Conservation (phyloP, 1,284 basidiomycete genomes). For the Lignosus rhinocerotis region DNA sequence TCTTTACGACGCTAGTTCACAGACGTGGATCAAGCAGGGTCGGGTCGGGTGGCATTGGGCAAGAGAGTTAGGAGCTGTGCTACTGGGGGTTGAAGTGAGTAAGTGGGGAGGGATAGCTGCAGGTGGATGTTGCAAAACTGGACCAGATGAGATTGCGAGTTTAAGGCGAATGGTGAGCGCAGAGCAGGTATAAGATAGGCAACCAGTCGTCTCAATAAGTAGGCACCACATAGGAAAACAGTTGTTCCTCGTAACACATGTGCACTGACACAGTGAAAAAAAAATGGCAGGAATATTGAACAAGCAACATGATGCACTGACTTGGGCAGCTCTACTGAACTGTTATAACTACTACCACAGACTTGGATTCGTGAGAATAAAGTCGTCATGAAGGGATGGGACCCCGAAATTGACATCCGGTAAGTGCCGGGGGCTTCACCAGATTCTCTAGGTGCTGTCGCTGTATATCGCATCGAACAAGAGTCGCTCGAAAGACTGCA, state of each 20-base stretch:
- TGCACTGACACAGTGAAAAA: too few species aligned
- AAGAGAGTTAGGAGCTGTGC: slow-evolving; percentile 35
- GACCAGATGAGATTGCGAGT: slow-evolving; percentile 60
- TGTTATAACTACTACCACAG: too few species aligned
- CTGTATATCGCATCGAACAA: slow-evolving; percentile 27
- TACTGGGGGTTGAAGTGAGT: slow-evolving; percentile 22
- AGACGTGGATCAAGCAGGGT: slow-evolving; percentile 40
- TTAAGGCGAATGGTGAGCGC: slow-evolving; percentile 14
- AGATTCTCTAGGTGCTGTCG: slow-evolving; percentile 23
- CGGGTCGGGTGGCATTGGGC: slow-evolving; percentile 44
- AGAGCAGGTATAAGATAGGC: not conserved
- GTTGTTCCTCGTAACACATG: too few species aligned
- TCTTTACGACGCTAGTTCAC: slow-evolving; percentile 50
- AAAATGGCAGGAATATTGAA: too few species aligned
- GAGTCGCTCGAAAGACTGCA: slow-evolving; percentile 35
- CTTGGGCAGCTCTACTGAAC: too few species aligned
- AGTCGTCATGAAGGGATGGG: not conserved
- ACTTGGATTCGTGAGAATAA: too few species aligned
- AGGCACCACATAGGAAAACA: not conserved
- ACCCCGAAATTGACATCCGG: slow-evolving; percentile 17
- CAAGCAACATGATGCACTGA: too few species aligned
- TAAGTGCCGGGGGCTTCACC: slow-evolving; percentile 22
- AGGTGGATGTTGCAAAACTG: slow-evolving; percentile 82
- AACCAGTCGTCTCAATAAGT: not conserved
- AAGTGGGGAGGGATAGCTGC: slow-evolving; percentile 59